These are phyloP conservation scores for Podospora australis DNA, from an alignment of 495 filamentous ascomycete genomes.

Conservation along the genomic window DNA sequence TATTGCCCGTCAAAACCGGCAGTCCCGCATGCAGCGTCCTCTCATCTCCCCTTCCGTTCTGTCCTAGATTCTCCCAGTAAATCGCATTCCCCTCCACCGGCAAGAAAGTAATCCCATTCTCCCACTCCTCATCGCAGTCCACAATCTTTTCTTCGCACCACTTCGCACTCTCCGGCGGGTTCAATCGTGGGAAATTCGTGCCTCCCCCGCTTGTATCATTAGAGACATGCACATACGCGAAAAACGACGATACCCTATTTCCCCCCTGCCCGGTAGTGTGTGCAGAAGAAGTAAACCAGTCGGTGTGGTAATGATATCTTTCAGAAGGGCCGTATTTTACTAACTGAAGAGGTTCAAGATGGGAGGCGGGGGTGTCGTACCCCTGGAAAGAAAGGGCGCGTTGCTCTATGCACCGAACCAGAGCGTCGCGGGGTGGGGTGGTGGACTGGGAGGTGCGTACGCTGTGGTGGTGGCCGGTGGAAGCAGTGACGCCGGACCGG, in stretches of 20 bases:
- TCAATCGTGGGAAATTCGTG: conserved; percentile 48
- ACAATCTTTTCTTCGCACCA: conserved; percentile 53
- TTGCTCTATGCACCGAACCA: conserved; percentile 61
- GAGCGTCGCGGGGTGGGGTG: conserved; percentile 43
- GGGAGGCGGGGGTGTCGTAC: conserved; percentile 36
- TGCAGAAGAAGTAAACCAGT: conserved; percentile 46
- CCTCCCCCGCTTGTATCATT: conserved; percentile 49
- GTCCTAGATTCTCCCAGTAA: conserved; percentile 66
- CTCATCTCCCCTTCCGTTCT: conserved; percentile 52
- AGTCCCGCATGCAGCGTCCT: conserved; percentile 65
- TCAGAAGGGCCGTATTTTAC: conserved; percentile 45
- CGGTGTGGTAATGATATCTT: conserved; percentile 49
- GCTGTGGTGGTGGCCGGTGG: conserved; percentile 19
- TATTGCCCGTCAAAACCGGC: conserved; percentile 59
- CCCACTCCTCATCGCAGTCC: conserved; percentile 49
- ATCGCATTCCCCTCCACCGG: conserved; percentile 64
- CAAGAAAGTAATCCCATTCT: conserved; percentile 59
- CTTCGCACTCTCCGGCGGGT: conserved; percentile 27
- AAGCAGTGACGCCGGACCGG: conserved; percentile 30
- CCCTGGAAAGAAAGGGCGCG: conserved; percentile 68
- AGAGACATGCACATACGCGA: conserved; percentile 46
- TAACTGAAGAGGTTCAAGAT: conserved; percentile 49
- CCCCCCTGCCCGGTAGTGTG: conserved; percentile 37
- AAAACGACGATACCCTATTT: conserved; percentile 48
- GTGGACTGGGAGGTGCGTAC: conserved; percentile 42